These are phyloP conservation scores for Dipteronia dyeriana DNA, from an alignment of 345 rosid genomes.

Conservation along the genomic window DNA sequence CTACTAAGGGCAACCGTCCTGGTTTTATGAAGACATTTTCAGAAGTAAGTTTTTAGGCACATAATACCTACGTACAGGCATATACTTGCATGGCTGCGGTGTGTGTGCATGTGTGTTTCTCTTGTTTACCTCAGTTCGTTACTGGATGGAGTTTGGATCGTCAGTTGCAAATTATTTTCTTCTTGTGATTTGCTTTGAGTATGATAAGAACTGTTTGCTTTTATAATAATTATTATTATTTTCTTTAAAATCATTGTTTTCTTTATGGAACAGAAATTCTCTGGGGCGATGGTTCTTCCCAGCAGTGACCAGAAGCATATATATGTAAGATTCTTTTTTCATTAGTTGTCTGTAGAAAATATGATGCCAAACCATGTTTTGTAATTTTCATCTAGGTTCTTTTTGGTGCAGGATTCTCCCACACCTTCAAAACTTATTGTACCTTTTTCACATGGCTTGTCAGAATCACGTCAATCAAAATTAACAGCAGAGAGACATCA, in stretches of 20 bases:
- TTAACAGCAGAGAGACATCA: constrained; percentile 80
- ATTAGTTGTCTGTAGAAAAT: not conserved
- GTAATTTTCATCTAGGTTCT: constrained; percentile 13
- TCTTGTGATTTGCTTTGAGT: constrained; percentile 2
- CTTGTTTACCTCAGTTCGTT: not conserved
- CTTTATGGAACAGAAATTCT: constrained; percentile 55
- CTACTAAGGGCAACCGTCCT: constrained; percentile 55
- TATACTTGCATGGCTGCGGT: too few relatives aligned
- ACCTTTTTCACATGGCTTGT: constrained; percentile 69
- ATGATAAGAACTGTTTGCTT: constrained; percentile 1
- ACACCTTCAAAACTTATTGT: constrained; percentile 77
- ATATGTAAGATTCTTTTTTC: constrained; percentile 58
- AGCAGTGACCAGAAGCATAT: constrained; percentile 53
- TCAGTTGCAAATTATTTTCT: not conserved
- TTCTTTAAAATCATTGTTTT: constrained; percentile 5
- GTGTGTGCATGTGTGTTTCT: not conserved
- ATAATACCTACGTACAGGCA: not conserved
- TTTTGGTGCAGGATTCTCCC: constrained; percentile 73
- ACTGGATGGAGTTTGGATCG: not conserved
- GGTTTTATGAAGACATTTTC: constrained; percentile 48
- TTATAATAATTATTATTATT: not conserved
- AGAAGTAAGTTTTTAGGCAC: constrained; percentile 54
- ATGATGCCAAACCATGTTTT: not conserved
- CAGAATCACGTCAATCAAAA: constrained; percentile 78
- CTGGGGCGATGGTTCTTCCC: constrained; percentile 48